These are phyloP conservation scores for Puccinellia tenuiflora DNA, from an alignment of 176 grass and related monocot species.

Conservation along the genomic window DNA sequence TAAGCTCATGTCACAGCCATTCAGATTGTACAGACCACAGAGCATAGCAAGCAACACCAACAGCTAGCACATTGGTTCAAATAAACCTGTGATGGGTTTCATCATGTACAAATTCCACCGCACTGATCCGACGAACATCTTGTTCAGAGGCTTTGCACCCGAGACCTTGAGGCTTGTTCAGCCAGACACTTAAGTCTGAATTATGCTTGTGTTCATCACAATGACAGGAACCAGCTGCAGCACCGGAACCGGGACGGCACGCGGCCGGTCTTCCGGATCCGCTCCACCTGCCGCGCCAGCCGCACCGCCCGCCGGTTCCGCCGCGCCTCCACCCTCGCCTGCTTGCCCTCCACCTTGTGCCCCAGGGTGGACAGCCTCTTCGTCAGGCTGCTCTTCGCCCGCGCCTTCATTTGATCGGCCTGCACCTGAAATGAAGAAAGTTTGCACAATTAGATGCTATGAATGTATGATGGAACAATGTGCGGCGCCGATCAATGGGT, in stretches of 20 bases:
- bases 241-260: conserved; percentile 33
- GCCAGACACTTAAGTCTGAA: no score
- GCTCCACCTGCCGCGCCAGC: conserved; percentile 62
- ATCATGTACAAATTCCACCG: conserved; percentile 33
- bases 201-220: no score
- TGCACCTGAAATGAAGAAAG: conserved; percentile 35
- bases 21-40: neutral
- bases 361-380: conserved; percentile 37
- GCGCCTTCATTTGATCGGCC: conserved; percentile 61
- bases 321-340: conserved; percentile 51
- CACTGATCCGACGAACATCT: neutral
- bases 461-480: neutral
- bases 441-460: neutral
- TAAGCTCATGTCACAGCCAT: neutral
- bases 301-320: conserved; percentile 43
- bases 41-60: neutral
- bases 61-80: neutral
- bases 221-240: conserved; percentile 68
- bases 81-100: conserved; percentile 4
- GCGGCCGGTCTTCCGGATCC: conserved; percentile 59
- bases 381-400: conserved; percentile 48
- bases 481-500: neutral
- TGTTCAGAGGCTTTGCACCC: neutral
- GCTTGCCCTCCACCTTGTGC: conserved; percentile 56
- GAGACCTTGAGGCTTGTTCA: neutral